A percentile compares a stretch with the other conserved stretches of the same genome.
phyloP scores from a whole-genome alignment of 306 rosid species.

The Fragaria iinumae region DNA sequence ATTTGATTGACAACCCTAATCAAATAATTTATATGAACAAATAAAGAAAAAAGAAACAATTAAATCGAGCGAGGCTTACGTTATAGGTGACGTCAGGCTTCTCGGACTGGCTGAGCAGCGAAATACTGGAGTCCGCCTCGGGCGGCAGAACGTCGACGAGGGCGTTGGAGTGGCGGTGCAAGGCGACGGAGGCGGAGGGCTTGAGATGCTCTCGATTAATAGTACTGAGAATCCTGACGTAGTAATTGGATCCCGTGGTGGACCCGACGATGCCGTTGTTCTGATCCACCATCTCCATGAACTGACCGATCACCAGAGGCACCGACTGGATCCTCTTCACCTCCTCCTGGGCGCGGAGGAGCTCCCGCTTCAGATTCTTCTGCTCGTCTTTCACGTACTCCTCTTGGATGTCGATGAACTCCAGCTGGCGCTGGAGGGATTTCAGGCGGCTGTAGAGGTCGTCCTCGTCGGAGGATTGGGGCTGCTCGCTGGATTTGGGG shows the following conservation, averaged over 20 bases:
- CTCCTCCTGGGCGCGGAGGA: constrained; percentile 92
- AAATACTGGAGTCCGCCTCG: constrained; percentile 95
- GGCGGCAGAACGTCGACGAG: constrained; percentile 97
- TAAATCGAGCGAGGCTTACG: constrained; percentile 33
- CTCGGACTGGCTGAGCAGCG: constrained; percentile 95
- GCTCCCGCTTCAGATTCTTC: constrained; percentile 97
- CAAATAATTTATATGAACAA: background rate
- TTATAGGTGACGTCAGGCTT: constrained; percentile 95
- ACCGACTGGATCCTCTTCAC: constrained; percentile 97
- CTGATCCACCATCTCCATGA: constrained; percentile 98
- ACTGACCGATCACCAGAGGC: constrained; percentile 94
- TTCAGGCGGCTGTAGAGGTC: constrained; percentile 86
- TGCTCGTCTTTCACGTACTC: constrained; percentile 92
- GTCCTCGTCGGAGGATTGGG: constrained; percentile 46
- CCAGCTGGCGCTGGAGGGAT: constrained; percentile 75
- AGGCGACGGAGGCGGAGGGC: constrained; percentile 92
- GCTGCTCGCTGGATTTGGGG: constrained; percentile 13
- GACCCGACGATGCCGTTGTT: constrained; percentile 96
- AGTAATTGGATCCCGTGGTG: constrained; percentile 96
- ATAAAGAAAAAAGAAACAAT: background rate
- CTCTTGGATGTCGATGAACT: constrained; percentile 91
- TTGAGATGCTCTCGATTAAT: constrained; percentile 88
- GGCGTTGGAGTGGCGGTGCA: constrained; percentile 97
- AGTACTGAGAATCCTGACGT: constrained; percentile 88
- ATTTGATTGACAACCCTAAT: background rate